Base-by-base conservation (phyloP, 2,329 filamentous ascomycete genomes). In the Cordyceps farinosa region DNA sequence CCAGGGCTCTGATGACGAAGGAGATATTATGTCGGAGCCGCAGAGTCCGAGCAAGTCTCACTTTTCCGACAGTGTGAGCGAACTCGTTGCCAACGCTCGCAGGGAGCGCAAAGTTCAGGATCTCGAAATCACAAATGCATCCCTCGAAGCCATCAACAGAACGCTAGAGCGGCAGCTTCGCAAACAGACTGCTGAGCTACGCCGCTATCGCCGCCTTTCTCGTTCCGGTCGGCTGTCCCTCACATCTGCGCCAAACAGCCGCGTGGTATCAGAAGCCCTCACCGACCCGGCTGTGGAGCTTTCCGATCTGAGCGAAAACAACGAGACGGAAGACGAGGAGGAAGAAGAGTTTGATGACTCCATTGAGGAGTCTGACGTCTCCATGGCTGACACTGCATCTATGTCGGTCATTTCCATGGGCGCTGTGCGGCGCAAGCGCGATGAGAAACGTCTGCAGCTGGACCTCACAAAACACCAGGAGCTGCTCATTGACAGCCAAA, bases 91-190 rank as follows among this genome's bases (percentile, higher is more conserved):
- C n/a, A 95, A 92, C 72, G 95, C 95, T 15, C 86, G 95, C 36
- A 86, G 92, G 42, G 95, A 98, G 75, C 87, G 95, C 65, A 99
- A 98, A 78, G 93, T 99, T 1, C 85, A 98, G 68, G 95, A 99
- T 73, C 80, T 99, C 6, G 92, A 99, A 73, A 99, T 99, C 67
- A 97, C 90, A 62, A 99, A 99, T 71, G 95, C 92, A 1, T 97
- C 93, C 1, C 83, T 99, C 3, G 85, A 97, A 63, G 95, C 95
- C 47, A 98, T 99, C 77, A 99, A 99, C 73, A 85, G 93, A 60
- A 95, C 92, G 0, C 79, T 99, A 0, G 95, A 99, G 77, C 86
- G 92, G 30, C 92, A 98, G 73, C 83, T 99, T 70, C 87, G 92
- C 32, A 96, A 96, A 73, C 94, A 98, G 71, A 94, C 90, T 44